Conservation (phyloP, 352 stramenopile species). For the Phytopythium vexans region DNA sequence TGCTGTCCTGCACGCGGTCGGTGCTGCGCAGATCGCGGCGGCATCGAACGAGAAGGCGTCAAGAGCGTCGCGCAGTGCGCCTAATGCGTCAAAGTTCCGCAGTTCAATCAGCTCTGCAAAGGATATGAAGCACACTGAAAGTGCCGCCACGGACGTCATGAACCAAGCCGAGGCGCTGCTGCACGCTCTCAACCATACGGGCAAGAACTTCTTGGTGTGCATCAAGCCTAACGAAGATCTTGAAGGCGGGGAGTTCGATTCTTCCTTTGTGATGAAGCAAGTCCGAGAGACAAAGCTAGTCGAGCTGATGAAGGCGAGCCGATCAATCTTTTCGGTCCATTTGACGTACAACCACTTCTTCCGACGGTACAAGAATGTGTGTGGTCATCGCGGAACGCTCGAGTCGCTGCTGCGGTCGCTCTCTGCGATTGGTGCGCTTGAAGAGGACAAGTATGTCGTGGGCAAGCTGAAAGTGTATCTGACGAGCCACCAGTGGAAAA, state of each 20-base stretch:
- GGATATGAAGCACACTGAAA: constrained; percentile 39
- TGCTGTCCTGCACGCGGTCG: constrained; percentile 63
- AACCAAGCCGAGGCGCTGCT: constrained; percentile 67
- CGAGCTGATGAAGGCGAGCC: constrained; percentile 70
- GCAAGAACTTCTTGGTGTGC: constrained; percentile 81
- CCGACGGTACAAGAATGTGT: constrained; percentile 78
- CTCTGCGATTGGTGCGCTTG: constrained; percentile 75
- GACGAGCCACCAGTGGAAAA: constrained; percentile 78
- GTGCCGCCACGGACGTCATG: constrained; percentile 50
- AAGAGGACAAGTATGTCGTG: constrained; percentile 77
- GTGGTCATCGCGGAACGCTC: constrained; percentile 66
- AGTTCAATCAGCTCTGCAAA: constrained; percentile 48
- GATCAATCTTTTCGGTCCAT: constrained; percentile 70
- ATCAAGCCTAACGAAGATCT: constrained; percentile 73
- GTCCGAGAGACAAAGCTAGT: constrained; percentile 66
- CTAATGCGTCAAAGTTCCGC: constrained; percentile 33
- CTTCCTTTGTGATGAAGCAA: constrained; percentile 67
- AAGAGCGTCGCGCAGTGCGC: constrained; percentile 30
- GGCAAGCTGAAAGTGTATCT: constrained; percentile 72
- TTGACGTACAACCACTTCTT: constrained; percentile 82
- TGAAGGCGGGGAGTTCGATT: constrained; percentile 64
- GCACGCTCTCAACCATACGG: constrained; percentile 65
- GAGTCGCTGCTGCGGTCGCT: constrained; percentile 71
- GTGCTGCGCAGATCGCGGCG: constrained; percentile 57
- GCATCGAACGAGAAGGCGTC: constrained; percentile 46